Conservation (phyloP, 768 basidiomycete species). For the Symmetrospora coprosmae region DNA sequence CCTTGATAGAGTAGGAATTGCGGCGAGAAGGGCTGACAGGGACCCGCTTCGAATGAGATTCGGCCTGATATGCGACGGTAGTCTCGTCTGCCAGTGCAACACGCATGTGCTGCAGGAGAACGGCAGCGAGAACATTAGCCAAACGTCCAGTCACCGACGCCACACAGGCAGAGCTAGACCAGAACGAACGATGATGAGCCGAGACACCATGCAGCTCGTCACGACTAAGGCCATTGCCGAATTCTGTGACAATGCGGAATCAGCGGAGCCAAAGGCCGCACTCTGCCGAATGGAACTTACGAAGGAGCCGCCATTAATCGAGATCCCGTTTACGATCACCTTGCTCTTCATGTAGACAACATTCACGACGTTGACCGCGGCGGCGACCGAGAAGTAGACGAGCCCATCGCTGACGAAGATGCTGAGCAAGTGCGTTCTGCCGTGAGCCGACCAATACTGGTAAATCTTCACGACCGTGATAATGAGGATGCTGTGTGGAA, state of each 20-base stretch:
- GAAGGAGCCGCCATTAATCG: conserved; percentile 1
- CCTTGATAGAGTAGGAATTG: too few species aligned
- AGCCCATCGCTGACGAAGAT: conserved; percentile 13
- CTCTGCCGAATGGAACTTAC: background rate
- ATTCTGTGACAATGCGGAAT: background rate
- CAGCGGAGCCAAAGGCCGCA: background rate
- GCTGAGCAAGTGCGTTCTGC: conserved; percentile 5
- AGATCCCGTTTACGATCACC: background rate
- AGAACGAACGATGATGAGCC: conserved; percentile 19
- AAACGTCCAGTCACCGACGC: background rate
- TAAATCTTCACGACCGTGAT: conserved; percentile 1
- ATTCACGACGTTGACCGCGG: conserved; percentile 14
- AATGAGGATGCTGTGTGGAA: background rate
- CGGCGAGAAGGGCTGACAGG: too few species aligned
- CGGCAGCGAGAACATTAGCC: background rate
- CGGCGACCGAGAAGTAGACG: conserved; percentile 6
- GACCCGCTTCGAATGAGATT: background rate
- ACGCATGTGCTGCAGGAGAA: conserved; percentile 11
- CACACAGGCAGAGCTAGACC: background rate
- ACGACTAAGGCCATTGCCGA: conserved; percentile 1
- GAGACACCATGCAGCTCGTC: conserved; percentile 13
- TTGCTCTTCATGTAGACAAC: conserved; percentile 21
- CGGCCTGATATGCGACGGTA: conserved; percentile 5
- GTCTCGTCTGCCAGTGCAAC: conserved; percentile 1
- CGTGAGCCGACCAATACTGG: conserved; percentile 4